Conservation (phyloP, 257 asterid species). For the Petunia secreta region DNA sequence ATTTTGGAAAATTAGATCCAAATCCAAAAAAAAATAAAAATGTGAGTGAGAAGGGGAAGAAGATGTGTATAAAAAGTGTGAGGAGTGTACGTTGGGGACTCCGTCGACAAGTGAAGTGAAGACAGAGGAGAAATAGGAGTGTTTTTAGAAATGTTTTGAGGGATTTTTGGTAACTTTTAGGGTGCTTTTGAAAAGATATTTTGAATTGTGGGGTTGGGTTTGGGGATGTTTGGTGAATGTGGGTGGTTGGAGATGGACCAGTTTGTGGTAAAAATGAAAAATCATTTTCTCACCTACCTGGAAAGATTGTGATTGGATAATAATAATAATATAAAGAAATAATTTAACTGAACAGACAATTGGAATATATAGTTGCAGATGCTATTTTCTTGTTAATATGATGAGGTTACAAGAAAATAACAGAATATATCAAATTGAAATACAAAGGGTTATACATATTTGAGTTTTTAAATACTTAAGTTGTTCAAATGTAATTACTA, state of each 20-base stretch:
- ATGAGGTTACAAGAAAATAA: not conserved
- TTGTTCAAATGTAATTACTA: not conserved
- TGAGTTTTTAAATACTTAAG: not conserved
- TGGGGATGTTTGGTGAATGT: conserved; percentile 14
- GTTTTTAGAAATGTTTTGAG: not conserved
- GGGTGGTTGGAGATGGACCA: not conserved
- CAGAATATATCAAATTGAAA: not conserved
- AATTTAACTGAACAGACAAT: not conserved
- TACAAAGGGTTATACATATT: not conserved
- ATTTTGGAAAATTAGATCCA: conserved; percentile 36
- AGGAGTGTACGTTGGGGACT: conserved; percentile 27
- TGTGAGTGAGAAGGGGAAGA: not conserved
- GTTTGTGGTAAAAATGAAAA: not conserved
- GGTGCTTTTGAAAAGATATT: not conserved
- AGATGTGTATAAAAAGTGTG: not conserved
- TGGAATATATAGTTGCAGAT: not conserved
- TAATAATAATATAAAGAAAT: not conserved
- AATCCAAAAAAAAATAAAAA: not conserved
- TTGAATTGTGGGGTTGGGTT: not conserved
- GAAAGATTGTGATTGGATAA: not conserved
- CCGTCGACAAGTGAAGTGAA: conserved; percentile 38
- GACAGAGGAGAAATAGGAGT: not conserved
- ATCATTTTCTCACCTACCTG: not conserved
- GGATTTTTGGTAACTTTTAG: not conserved
- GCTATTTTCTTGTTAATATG: not conserved